Conservation (phyloP, 441 rosid species). For the Gossypium davidsonii region DNA sequence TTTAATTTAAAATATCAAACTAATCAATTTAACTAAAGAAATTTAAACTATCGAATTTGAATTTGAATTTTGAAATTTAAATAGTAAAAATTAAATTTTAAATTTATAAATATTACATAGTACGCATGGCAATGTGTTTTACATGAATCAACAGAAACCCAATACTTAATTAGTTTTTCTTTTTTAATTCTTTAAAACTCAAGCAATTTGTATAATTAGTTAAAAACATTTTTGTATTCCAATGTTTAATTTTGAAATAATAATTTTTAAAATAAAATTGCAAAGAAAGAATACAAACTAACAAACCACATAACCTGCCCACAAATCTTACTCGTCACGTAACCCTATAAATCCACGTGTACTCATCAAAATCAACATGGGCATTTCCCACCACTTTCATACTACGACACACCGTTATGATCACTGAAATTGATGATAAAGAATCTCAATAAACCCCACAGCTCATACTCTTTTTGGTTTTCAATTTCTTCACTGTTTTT, state of each 20-base stretch:
- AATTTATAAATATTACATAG: too few relatives aligned
- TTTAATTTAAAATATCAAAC: too few relatives aligned
- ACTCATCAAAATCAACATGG: background rate
- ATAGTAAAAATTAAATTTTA: too few relatives aligned
- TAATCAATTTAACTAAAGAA: too few relatives aligned
- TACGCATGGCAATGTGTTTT: too few relatives aligned
- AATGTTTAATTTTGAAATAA: background rate
- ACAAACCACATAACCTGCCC: background rate
- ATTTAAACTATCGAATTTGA: too few relatives aligned
- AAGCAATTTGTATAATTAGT: background rate
- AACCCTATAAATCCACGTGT: background rate
- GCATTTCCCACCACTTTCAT: background rate
- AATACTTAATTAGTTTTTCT: too few relatives aligned
- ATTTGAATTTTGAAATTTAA: too few relatives aligned
- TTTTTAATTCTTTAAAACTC: background rate
- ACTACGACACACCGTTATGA: background rate
- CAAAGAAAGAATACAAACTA: background rate
- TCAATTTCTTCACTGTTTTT: background rate
- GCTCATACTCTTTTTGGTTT: conserved; percentile 4
- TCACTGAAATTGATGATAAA: background rate
- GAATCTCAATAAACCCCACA: background rate
- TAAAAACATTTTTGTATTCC: background rate
- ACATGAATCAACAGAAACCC: too few relatives aligned
- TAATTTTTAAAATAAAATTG: background rate
- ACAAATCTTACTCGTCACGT: background rate